Evolutionary conservation across 352 stramenopile genomes (phyloP).

Genomic region (Peronospora farinosa): DNA sequence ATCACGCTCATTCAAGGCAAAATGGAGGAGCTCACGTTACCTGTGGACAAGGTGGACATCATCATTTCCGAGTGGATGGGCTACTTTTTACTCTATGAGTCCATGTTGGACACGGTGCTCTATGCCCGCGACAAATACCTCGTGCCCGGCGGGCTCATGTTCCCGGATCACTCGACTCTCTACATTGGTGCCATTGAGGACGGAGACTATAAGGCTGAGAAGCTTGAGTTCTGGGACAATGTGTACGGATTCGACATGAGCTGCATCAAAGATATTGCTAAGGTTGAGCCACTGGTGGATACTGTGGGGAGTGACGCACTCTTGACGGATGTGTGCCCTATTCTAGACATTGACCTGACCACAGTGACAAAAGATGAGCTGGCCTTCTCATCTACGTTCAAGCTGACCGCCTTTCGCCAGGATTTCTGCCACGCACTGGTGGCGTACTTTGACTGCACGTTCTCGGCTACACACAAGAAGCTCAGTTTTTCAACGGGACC

Average conservation of each 20-base stretch:
- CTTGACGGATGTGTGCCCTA: conserved; percentile 87
- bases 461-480: conserved; percentile 93
- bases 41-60: conserved; percentile 92
- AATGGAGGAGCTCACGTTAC: conserved; percentile 88
- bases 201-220: conserved; percentile 90
- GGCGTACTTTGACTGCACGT: conserved; percentile 97
- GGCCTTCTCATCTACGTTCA: conserved; percentile 88
- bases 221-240: conserved; percentile 96
- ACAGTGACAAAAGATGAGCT: conserved; percentile 93
- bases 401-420: conserved; percentile 86
- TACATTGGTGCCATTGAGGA: conserved; percentile 96
- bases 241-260: conserved; percentile 99
- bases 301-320: conserved; percentile 90
- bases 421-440: conserved; percentile 96
- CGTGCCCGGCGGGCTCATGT: conserved; percentile 88
- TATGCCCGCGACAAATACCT: conserved; percentile 96
- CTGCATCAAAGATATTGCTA: conserved; percentile 94
- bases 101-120: conserved; percentile 96
- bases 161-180: conserved; percentile 94
- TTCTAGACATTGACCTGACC: conserved; percentile 89
- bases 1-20: conserved; percentile 95
- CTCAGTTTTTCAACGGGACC: conserved; percentile 94
- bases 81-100: conserved; percentile 97
- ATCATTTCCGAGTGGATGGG: conserved; percentile 99
- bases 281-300: conserved; percentile 96